phyloP scores from a whole-genome alignment of 176 grass and related monocot species.

The Carex pumila region DNA sequence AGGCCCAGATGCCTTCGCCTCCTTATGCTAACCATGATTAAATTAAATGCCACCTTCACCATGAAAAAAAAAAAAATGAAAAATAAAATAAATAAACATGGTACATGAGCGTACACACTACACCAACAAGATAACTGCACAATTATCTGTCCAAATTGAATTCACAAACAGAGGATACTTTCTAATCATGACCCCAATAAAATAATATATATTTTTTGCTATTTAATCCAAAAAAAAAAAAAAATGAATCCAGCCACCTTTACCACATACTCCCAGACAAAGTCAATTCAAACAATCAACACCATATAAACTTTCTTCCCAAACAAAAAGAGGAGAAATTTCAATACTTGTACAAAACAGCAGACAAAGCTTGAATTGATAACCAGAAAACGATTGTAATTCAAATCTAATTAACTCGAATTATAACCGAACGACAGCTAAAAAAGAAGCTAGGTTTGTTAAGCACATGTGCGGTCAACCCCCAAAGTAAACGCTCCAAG shows the following conservation, averaged over 20 bases:
- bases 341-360: neutral
- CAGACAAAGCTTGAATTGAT: neutral
- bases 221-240: constrained; percentile 1
- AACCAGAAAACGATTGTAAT: neutral
- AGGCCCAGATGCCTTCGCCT: constrained; percentile 55
- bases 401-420: constrained; percentile 12
- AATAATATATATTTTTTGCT: neutral
- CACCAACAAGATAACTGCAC: neutral
- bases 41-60: constrained; percentile 40
- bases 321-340: constrained; percentile 1
- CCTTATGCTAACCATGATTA: constrained; percentile 87
- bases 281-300: constrained; percentile 14
- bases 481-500: constrained; percentile 22
- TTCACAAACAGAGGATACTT: neutral
- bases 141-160: neutral
- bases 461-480: constrained; percentile 12
- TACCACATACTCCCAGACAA: constrained; percentile 6
- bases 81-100: constrained; percentile 16
- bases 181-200: neutral
- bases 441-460: neutral
- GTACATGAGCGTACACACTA: neutral
- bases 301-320: constrained; percentile 15
- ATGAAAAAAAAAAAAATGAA: neutral
- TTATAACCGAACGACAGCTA: neutral
- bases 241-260: constrained; percentile 13